These are phyloP conservation scores for Colletotrichum gloeosporioides DNA, from an alignment of 2,329 filamentous ascomycete species.

Conservation along the genomic window DNA sequence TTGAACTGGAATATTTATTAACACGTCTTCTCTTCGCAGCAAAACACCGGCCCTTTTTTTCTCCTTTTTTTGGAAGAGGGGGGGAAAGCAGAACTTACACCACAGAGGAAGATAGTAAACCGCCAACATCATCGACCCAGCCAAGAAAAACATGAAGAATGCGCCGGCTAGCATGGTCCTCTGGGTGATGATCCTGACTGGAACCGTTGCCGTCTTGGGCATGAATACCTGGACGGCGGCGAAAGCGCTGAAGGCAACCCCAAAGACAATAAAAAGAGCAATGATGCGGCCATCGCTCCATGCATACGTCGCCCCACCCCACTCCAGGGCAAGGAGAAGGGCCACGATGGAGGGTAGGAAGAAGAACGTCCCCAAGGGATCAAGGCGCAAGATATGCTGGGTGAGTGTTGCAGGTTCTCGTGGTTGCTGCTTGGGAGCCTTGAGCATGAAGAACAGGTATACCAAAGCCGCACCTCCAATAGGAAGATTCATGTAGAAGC, in stretches of 20 bases:
- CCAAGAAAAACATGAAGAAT: constrained; percentile 51
- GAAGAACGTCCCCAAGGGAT: constrained; percentile 64
- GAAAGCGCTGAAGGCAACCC: constrained; percentile 51
- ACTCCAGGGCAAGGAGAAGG: constrained; percentile 67
- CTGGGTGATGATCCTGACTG: constrained; percentile 58
- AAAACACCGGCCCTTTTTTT: background rate
- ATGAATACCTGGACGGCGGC: constrained; percentile 56
- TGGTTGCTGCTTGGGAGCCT: constrained; percentile 39
- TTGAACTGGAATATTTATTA: constrained; percentile 47
- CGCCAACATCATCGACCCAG: constrained; percentile 57
- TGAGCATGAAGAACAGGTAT: constrained; percentile 54
- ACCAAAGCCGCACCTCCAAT: constrained; percentile 57
- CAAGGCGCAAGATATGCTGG: constrained; percentile 56
- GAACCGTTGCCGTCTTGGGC: constrained; percentile 62
- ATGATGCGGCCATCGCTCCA: constrained; percentile 61
- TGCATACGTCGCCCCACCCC: constrained; percentile 60
- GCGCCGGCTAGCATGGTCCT: constrained; percentile 58
- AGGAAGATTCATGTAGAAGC: constrained; percentile 65
- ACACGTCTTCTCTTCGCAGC: background rate
- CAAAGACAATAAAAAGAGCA: constrained; percentile 58
- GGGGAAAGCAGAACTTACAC: constrained; percentile 46
- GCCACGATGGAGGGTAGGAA: constrained; percentile 65
- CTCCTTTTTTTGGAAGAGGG: background rate
- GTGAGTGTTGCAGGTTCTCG: constrained; percentile 34
- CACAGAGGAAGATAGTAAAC: constrained; percentile 61